Conservation (phyloP, 257 asterid genomes). For the Leonotis leonurus region DNA sequence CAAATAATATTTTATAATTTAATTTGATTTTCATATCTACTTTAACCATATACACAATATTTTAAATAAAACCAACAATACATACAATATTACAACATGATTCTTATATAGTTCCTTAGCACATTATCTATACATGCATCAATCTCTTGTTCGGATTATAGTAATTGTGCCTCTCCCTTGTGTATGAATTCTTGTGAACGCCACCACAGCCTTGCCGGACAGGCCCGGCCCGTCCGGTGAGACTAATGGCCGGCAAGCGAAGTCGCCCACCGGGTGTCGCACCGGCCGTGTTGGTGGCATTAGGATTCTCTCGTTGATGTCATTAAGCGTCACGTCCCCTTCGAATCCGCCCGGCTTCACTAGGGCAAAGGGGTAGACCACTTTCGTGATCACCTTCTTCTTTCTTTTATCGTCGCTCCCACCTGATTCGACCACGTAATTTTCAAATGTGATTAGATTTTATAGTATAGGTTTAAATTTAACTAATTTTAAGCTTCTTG, state of each 20-base stretch:
- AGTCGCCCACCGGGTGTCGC: constrained; percentile 93
- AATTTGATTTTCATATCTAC: no score
- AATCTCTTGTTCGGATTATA: constrained; percentile 66
- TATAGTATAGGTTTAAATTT: neutral
- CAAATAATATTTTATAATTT: no score
- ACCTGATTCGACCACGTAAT: constrained; percentile 21
- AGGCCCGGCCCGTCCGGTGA: constrained; percentile 77
- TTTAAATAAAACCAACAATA: no score
- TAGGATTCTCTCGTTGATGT: constrained; percentile 72
- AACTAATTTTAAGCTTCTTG: neutral
- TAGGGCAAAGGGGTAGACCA: constrained; percentile 76
- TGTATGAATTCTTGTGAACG: constrained; percentile 75
- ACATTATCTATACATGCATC: neutral
- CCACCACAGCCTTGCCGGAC: constrained; percentile 87
- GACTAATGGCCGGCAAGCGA: constrained; percentile 61
- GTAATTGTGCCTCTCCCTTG: constrained; percentile 94
- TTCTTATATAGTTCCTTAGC: no score
- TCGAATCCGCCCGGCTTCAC: constrained; percentile 86
- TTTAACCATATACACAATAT: no score
- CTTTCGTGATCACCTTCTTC: constrained; percentile 35
- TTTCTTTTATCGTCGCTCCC: constrained; percentile 20
- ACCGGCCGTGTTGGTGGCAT: constrained; percentile 85
- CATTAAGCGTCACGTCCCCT: constrained; percentile 68
- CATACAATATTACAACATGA: no score
- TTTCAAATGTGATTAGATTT: neutral